A percentile compares a stretch with the other conserved stretches of the same genome.
Conservation (phyloP, 495 filamentous ascomycete genomes). For the Penicillium soppii region DNA sequence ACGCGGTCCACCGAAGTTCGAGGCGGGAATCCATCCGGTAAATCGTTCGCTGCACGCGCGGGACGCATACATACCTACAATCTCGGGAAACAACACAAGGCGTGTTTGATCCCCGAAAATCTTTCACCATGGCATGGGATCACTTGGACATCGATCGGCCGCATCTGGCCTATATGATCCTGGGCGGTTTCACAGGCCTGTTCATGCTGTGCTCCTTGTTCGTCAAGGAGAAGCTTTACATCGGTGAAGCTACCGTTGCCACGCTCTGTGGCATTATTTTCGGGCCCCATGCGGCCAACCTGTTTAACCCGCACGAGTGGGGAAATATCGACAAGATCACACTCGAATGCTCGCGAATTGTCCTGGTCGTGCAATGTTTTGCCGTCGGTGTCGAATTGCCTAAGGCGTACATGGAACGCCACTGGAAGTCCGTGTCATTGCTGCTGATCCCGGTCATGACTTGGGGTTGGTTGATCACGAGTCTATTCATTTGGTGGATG, state of each 20-base stretch:
- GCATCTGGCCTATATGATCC: slow-evolving; percentile 97
- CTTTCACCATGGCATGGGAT: slow-evolving; percentile 79
- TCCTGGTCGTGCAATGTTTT: slow-evolving; percentile 98
- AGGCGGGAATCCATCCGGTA: slow-evolving; percentile 28
- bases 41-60: slow-evolving; percentile 13
- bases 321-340: slow-evolving; percentile 94
- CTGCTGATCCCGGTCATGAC: slow-evolving; percentile 96
- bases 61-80: background rate
- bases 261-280: slow-evolving; percentile 97
- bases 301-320: slow-evolving; percentile 85
- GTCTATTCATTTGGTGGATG: slow-evolving; percentile 97
- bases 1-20: slow-evolving; percentile 15
- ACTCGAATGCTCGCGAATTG: slow-evolving; percentile 94
- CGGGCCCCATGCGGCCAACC: slow-evolving; percentile 88
- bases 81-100: background rate
- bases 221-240: slow-evolving; percentile 98
- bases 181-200: slow-evolving; percentile 94
- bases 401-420: slow-evolving; percentile 94
- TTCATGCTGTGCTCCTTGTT: slow-evolving; percentile 98
- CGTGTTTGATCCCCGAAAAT: background rate
- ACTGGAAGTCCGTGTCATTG: slow-evolving; percentile 91
- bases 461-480: slow-evolving; percentile 92
- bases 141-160: slow-evolving; percentile 90
- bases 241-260: slow-evolving; percentile 96
- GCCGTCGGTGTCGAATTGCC: slow-evolving; percentile 98